These are phyloP conservation scores for Phytomonas francai DNA, from an alignment of 208 protist genomes.

Conservation along the genomic window DNA sequence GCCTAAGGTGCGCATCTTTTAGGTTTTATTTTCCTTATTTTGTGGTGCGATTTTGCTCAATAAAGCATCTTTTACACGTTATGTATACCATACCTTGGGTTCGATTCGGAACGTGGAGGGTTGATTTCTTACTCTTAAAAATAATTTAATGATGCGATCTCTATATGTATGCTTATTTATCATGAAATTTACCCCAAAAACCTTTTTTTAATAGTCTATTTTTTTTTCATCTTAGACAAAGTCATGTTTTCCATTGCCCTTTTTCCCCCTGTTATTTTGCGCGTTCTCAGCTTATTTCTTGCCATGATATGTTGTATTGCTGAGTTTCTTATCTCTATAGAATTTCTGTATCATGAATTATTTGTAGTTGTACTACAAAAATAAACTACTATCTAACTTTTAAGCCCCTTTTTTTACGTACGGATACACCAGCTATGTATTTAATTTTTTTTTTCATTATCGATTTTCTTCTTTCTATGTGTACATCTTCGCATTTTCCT, in stretches of 20 bases:
- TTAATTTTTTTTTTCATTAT: slow-evolving; percentile 4
- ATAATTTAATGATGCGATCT: slow-evolving; percentile 13
- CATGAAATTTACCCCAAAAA: slow-evolving; percentile 6
- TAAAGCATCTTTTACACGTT: slow-evolving; percentile 2
- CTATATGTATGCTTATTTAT: slow-evolving; percentile 2
- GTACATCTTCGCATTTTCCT: slow-evolving; percentile 7
- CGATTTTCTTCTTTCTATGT: slow-evolving; percentile 6
- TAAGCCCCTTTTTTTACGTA: slow-evolving; percentile 15
- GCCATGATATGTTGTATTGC: not conserved
- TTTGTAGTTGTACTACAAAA: not conserved
- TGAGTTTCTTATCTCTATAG: slow-evolving; percentile 8
- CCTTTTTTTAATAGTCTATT: not conserved
- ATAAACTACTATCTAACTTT: slow-evolving; percentile 13
- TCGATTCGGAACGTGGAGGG: not conserved
- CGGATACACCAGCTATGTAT: slow-evolving; percentile 3
- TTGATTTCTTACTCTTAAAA: slow-evolving; percentile 3
- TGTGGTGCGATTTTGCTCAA: slow-evolving; percentile 6
- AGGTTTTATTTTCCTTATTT: slow-evolving; percentile 6
- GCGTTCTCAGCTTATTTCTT: slow-evolving; percentile 4
- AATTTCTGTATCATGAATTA: not conserved
- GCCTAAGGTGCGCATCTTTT: not conserved
- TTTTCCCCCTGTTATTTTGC: slow-evolving; percentile 12
- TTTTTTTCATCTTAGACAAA: slow-evolving; percentile 12
- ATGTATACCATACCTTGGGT: slow-evolving; percentile 2
- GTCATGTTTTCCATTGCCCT: slow-evolving; percentile 12